Evolutionary conservation across 345 rosid genomes (phyloP).

Genomic region (Gossypium australe): DNA sequence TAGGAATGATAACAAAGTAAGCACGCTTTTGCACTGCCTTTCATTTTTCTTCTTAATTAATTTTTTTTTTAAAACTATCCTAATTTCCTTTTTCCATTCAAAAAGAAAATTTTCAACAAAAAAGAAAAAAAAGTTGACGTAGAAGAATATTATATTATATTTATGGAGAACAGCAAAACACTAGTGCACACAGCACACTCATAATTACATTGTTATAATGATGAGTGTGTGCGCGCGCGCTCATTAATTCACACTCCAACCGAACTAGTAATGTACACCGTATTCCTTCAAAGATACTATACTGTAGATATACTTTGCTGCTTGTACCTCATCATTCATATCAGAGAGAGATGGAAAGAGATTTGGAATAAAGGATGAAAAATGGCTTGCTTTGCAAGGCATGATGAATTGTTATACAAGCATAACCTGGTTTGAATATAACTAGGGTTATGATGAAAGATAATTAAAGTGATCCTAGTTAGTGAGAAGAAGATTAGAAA

Average conservation of each 20-base stretch:
- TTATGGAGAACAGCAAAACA: neutral
- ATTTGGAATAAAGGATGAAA: neutral
- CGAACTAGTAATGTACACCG: neutral
- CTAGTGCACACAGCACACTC: neutral
- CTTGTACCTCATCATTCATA: neutral
- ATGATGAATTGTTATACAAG: conserved; percentile 34
- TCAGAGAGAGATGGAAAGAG: neutral
- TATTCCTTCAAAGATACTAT: too few species aligned
- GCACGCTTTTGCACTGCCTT: conserved; percentile 34
- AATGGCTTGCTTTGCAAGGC: conserved; percentile 27
- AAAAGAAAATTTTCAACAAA: neutral
- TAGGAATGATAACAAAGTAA: conserved; percentile 35
- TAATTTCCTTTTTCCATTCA: neutral
- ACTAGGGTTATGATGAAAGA: conserved; percentile 20
- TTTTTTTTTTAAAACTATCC: neutral
- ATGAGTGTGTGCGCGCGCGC: neutral
- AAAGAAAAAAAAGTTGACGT: neutral
- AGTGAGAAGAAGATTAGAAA: conserved; percentile 6
- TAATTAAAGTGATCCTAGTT: neutral
- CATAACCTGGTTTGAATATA: neutral
- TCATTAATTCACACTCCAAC: neutral
- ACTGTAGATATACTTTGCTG: too few species aligned
- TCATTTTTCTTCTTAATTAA: neutral
- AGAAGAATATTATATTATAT: neutral
- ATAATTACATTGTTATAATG: neutral